Evolutionary conservation across 768 basidiomycete species (phyloP).

Genomic region (Trametes cingulata): DNA sequence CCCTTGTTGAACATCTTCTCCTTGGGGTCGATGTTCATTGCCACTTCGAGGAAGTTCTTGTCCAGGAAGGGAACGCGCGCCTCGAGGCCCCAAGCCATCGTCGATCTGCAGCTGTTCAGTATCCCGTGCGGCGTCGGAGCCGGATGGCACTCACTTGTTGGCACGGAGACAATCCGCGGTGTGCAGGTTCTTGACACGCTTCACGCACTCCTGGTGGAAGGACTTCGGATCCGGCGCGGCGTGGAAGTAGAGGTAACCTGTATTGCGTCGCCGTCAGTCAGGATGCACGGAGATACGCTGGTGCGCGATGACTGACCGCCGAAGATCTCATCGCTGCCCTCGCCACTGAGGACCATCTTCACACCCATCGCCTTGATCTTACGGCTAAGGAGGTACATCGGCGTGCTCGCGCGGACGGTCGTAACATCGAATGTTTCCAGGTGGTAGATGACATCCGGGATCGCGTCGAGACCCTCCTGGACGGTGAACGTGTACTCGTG

Average conservation of each 20-base stretch:
- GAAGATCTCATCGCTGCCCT: constrained; percentile 96
- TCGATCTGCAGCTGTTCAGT: constrained; percentile 57
- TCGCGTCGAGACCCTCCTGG: constrained; percentile 95
- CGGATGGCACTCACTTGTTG: constrained; percentile 71
- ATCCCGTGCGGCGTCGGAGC: not conserved
- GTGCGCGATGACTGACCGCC: constrained; percentile 59
- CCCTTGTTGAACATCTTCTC: constrained; percentile 91
- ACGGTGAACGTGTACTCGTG: constrained; percentile 99
- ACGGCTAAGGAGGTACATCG: constrained; percentile 97
- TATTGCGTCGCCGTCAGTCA: constrained; percentile 7
- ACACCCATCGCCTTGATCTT: constrained; percentile 99
- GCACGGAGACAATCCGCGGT: constrained; percentile 96
- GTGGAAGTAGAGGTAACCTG: constrained; percentile 99
- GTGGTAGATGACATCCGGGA: constrained; percentile 97
- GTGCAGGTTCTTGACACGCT: constrained; percentile 96
- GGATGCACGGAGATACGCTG: not conserved
- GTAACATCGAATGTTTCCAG: constrained; percentile 99
- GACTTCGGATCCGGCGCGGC: constrained; percentile 86
- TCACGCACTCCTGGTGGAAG: constrained; percentile 94
- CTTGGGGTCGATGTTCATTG: constrained; percentile 87
- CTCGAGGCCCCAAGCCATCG: constrained; percentile 99
- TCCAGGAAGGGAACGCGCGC: constrained; percentile 99
- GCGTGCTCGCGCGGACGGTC: constrained; percentile 94
- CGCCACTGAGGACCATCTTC: constrained; percentile 98
- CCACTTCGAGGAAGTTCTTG: constrained; percentile 90